Conservation (phyloP, 2,329 filamentous ascomycete species). For the Cladosporium velox region DNA sequence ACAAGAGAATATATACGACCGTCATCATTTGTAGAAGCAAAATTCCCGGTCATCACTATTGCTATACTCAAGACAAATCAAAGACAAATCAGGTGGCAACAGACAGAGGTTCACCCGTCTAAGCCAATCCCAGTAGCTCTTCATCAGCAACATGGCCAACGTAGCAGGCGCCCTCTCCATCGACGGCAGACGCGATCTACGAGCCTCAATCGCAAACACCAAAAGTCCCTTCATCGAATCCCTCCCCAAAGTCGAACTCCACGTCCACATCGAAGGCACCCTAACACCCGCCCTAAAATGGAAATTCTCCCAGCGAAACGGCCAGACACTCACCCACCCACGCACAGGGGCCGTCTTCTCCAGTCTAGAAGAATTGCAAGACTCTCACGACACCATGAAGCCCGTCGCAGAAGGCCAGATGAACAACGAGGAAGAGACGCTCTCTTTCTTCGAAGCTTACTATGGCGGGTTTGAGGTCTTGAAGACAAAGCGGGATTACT, state of each 20-base stretch:
- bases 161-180: constrained; percentile 22
- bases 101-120: not conserved
- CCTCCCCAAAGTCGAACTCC: constrained; percentile 51
- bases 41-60: not conserved
- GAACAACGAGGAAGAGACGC: constrained; percentile 25
- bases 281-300: constrained; percentile 46
- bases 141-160: constrained; percentile 8
- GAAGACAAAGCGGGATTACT: constrained; percentile 42
- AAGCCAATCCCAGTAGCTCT: not conserved
- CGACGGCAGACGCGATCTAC: constrained; percentile 5
- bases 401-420: not conserved
- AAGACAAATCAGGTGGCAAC: not conserved
- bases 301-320: constrained; percentile 45
- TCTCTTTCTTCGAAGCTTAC: constrained; percentile 27
- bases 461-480: constrained; percentile 38
- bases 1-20: not conserved
- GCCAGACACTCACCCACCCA: constrained; percentile 20
- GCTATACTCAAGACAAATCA: not conserved
- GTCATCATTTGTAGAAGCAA: not conserved
- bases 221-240: constrained; percentile 37
- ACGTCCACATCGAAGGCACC: constrained; percentile 52
- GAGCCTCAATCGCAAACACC: constrained; percentile 5
- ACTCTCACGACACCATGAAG: constrained; percentile 36
- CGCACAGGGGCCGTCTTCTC: constrained; percentile 22
- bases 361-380: constrained; percentile 38